Base-by-base conservation (phyloP, 139 green algal genomes). In the Chlamydomonas incerta region DNA sequence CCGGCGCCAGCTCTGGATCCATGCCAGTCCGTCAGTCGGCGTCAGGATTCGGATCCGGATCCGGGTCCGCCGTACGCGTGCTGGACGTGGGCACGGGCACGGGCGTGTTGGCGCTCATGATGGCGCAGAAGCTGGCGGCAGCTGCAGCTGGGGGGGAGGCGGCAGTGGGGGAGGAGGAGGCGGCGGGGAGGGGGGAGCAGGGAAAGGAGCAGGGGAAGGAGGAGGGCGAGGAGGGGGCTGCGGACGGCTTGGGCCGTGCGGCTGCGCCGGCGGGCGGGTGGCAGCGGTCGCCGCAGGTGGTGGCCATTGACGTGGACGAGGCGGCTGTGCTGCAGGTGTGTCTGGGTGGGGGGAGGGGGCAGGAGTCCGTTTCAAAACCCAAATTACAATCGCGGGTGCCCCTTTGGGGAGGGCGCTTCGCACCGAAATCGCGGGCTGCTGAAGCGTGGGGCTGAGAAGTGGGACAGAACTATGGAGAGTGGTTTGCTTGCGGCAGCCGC, bases 71-170 rank as follows among this genome's bases (percentile, higher is more conserved):
- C 13, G 1, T 31, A 11, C 28, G 65, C 26, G 41, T 90, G 17
- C 82, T 90, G 3, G 89, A 90, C 34, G 50, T 91, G 15, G 90
- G 90, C 26, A 91, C 87, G 1, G 90, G 90, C 71, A 80, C 74
- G n/a, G 90, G 90, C 28, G 86, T 93, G 34, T 80, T 93, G 17
- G 90, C 88, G 1, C 80, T 93, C 11, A 92, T 92, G 88, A 67
- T 87, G 73, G 88, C 88, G 5, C 90, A 93, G 35, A 90, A 90
- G 60, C 24, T 33, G 23, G 70, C 70, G 41, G 37, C 70, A 20
- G 70, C 70, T 29, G 70, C 34, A 66, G 72, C 47, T 15, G 28
- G n/a, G 72, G 28, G 9, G 58, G 74, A 47, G 55, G n/a, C 73
- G 50, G 73, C 31, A 50, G 29, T 29, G 33, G 34, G 35, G 74